Conservation (phyloP, 2,329 filamentous ascomycete genomes). For the Tetracladium maxilliforme region DNA sequence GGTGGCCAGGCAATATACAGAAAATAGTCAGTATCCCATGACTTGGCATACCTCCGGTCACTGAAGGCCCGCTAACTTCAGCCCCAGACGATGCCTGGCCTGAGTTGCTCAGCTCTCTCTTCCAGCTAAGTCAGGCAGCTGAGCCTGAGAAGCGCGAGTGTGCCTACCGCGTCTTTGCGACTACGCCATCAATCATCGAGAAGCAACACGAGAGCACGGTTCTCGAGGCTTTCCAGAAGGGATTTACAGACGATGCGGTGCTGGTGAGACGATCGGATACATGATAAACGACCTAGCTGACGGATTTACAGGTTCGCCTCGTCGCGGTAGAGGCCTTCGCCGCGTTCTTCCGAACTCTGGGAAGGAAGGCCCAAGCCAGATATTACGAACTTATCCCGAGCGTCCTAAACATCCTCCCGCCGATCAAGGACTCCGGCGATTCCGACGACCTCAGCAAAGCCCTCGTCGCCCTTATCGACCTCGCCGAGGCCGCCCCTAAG, state of each 20-base stretch:
- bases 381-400: constrained; percentile 81
- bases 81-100: constrained; percentile 67
- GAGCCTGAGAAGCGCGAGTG: constrained; percentile 79
- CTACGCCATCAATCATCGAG: constrained; percentile 90
- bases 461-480: constrained; percentile 79
- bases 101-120: constrained; percentile 73
- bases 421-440: constrained; percentile 81
- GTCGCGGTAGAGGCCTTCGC: constrained; percentile 95
- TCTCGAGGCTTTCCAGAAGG: constrained; percentile 72
- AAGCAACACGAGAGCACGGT: constrained; percentile 91
- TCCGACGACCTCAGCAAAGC: constrained; percentile 85
- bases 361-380: constrained; percentile 76
- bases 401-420: constrained; percentile 85
- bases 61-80: too few relatives aligned
- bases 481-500: constrained; percentile 86
- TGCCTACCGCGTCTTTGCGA: constrained; percentile 88
- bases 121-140: constrained; percentile 76
- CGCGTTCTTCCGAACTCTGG: constrained; percentile 83
- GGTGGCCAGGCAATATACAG: constrained; percentile 85
- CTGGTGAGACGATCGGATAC: constrained; percentile 33
- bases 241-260: constrained; percentile 80
- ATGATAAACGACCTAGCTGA: constrained; percentile 6
- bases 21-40: constrained; percentile 52
- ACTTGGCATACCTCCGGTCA: too few relatives aligned
- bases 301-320: constrained; percentile 54